Evolutionary conservation across 176 grass and related monocot species (phyloP), one percentile per base, ranked within the genome.

Genomic region (Puya raimondii): DNA sequence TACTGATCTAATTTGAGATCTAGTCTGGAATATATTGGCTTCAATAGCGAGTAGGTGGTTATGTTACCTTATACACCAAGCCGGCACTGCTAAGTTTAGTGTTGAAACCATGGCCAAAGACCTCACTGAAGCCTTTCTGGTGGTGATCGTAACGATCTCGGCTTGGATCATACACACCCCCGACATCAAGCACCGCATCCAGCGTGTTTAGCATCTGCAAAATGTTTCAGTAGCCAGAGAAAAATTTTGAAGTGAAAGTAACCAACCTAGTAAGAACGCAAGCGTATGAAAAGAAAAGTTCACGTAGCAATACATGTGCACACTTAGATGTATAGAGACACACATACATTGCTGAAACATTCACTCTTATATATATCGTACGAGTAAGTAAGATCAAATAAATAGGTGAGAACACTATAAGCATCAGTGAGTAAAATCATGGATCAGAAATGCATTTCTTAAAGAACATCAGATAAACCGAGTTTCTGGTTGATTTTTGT

Each of bases 11-110:
- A 4, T 42, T 42, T 42, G 33, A 42, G 33, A 42, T 42, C 8
- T 21, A 61, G 56, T 16, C 53, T 57, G 1, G n/a, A 57, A 13
- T 57, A 3, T 56, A 56, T 56, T 56, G 64, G 64, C 22, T 20
- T 23, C 9, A 14, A 66, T 27, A 66, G 12, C 4, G 4, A 66
- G 64, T 47, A 22, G 21, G 33, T 6, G 21, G 3, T 61, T 20
- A 61, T 8, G 47, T 9, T 93, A 99, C 94, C 94, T 90, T 99
- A 78, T 99, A 99, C 23, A 99, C 89, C 64, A 99, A 84, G n/a
- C 94, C 94, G 70, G 94, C 94, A 84, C 89, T 92, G 67, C 94
- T 99, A 77, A 99, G 94, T 85, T 99, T 99, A 5, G 94, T 99
- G 80, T 77, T 83, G 71, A 99, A 99, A 16, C 94, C 94, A 80